These are phyloP conservation scores for Lenwebbia sp. DNA, from an alignment of 345 rosid genomes.

Conservation along the genomic window DNA sequence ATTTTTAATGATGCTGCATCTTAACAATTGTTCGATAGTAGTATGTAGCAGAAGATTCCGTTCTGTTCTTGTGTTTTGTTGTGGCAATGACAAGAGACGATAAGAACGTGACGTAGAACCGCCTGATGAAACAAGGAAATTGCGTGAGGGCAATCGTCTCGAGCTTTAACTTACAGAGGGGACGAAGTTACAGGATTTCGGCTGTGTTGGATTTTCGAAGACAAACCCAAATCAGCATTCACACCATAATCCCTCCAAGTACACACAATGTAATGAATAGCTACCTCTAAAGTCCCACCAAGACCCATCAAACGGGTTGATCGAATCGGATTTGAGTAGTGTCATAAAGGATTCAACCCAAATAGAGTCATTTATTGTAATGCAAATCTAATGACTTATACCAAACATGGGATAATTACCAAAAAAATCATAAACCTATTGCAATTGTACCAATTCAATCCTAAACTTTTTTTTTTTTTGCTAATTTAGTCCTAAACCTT, in stretches of 20 bases:
- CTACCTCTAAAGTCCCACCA: background rate
- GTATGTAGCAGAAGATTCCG: background rate
- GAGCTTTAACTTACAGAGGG: background rate
- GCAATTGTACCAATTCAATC: too few relatives aligned
- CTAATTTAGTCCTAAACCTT: too few relatives aligned
- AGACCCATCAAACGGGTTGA: too few relatives aligned
- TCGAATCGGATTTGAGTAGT: too few relatives aligned
- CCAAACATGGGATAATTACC: too few relatives aligned
- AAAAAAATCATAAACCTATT: too few relatives aligned
- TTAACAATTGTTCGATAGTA: background rate
- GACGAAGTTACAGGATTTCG: background rate
- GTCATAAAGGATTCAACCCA: too few relatives aligned
- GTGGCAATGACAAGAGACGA: background rate
- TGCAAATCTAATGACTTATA: too few relatives aligned
- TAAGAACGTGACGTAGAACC: background rate
- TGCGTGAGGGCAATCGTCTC: background rate
- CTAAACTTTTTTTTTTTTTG: too few relatives aligned
- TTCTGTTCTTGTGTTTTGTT: background rate
- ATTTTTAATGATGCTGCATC: background rate
- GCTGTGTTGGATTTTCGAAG: fast-evolving
- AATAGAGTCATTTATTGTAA: too few relatives aligned
- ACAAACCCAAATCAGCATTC: background rate
- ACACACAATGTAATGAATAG: background rate
- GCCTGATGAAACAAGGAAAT: background rate
- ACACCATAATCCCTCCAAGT: background rate